These are phyloP conservation scores for Hyphodiscus sp. DNA, from an alignment of 2,329 filamentous ascomycete genomes.

Conservation along the genomic window DNA sequence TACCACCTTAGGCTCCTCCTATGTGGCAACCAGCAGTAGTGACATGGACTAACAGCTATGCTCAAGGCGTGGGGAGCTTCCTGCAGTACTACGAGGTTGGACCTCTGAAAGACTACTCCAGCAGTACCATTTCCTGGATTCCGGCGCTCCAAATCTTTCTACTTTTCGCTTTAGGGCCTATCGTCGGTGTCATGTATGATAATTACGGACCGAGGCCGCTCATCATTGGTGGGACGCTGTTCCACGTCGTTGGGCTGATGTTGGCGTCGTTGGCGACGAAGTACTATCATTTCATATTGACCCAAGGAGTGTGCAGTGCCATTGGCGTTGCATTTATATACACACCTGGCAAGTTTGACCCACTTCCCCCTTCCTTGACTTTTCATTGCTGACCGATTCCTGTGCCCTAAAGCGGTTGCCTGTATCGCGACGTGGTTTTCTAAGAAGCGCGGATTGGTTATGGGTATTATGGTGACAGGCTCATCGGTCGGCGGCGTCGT, in stretches of 20 bases:
- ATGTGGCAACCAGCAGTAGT: no score
- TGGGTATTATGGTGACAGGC: constrained; percentile 40
- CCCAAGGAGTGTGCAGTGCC: constrained; percentile 44
- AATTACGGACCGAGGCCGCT: constrained; percentile 29
- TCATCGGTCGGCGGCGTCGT: constrained; percentile 45
- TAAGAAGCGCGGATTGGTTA: constrained; percentile 25
- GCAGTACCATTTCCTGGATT: constrained; percentile 51
- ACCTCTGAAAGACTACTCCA: constrained; percentile 39
- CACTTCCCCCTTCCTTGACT: no score
- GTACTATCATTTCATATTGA: constrained; percentile 48
- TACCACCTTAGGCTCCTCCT: no score
- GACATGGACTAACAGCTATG: no score
- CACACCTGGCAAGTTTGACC: neutral
- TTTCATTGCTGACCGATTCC: no score
- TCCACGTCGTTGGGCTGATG: constrained; percentile 41
- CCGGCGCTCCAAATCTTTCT: constrained; percentile 44
- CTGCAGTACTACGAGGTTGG: constrained; percentile 39
- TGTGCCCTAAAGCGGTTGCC: no score
- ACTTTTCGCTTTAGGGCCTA: neutral
- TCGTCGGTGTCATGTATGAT: constrained; percentile 8
- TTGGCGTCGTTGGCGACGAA: constrained; percentile 30
- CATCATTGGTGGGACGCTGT: constrained; percentile 33
- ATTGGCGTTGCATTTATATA: neutral
- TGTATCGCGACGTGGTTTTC: no score
- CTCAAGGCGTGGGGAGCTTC: no score